These are phyloP conservation scores for Mucor ambiguus DNA, from an alignment of 371 early-diverging fungal species.

Conservation along the genomic window DNA sequence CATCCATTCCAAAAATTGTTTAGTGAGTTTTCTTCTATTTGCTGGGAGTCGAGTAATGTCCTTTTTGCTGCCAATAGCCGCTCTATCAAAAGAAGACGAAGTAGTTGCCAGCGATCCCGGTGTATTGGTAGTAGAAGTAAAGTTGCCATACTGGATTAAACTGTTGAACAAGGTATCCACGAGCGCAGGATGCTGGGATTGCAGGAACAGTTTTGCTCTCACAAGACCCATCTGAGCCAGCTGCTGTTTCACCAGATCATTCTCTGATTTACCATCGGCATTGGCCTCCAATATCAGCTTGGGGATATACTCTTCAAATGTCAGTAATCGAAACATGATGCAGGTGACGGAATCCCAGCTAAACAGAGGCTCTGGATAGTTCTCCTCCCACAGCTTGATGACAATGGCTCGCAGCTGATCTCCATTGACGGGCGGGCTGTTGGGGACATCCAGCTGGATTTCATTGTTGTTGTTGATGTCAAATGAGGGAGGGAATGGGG, in stretches of 20 bases:
- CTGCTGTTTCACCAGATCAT: constrained; percentile 21
- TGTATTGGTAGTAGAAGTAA: constrained; percentile 4
- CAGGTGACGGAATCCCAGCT: constrained; percentile 39
- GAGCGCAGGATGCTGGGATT: constrained; percentile 29
- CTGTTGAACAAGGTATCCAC: constrained; percentile 30
- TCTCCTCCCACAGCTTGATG: constrained; percentile 31
- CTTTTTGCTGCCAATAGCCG: constrained; percentile 15
- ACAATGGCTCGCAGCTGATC: constrained; percentile 29
- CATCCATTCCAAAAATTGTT: constrained; percentile 47
- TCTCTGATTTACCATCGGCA: constrained; percentile 28
- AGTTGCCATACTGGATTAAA: constrained; percentile 23
- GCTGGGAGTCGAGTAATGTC: constrained; percentile 35
- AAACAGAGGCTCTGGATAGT: constrained; percentile 33
- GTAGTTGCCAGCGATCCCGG: neutral
- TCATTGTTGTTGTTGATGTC: constrained; percentile 9
- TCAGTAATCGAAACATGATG: constrained; percentile 36
- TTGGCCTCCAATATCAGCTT: constrained; percentile 41
- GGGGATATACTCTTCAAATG: constrained; percentile 45
- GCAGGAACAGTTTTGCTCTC: constrained; percentile 33
- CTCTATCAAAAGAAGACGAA: neutral
- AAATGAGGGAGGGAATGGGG: constrained; percentile 16
- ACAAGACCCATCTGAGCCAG: constrained; percentile 30
- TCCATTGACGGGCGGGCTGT: constrained; percentile 33
- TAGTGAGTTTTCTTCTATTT: constrained; percentile 41
- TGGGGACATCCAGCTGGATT: constrained; percentile 35